Conservation (phyloP, 2,329 filamentous ascomycete genomes). For the Curvularia hawaiiensis region DNA sequence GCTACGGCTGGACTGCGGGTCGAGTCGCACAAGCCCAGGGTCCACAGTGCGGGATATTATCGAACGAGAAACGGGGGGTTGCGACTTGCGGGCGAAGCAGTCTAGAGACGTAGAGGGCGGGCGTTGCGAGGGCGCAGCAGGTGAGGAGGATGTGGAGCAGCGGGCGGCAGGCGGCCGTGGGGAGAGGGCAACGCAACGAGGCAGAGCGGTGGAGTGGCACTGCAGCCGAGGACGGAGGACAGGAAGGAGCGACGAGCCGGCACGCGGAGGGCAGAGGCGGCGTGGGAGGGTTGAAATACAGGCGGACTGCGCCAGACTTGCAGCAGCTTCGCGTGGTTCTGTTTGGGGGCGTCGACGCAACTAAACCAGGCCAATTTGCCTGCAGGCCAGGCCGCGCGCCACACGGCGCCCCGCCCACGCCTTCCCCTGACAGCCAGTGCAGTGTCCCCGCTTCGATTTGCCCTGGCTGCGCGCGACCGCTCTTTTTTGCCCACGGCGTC, state of each 20-base stretch:
- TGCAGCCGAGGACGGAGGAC: background rate
- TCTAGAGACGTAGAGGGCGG: background rate
- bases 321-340: background rate
- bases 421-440: conserved; percentile 15
- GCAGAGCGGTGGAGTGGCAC: background rate
- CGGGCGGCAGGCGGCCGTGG: background rate
- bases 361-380: conserved; percentile 9
- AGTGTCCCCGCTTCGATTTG: conserved; percentile 1
- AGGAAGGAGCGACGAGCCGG: background rate
- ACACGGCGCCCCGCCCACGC: conserved; percentile 14
- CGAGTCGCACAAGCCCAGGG: conserved; percentile 6
- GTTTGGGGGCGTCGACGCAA: background rate
- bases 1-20: conserved; percentile 1
- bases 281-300: background rate
- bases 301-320: background rate
- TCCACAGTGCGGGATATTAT: conserved; percentile 4
- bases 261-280: background rate
- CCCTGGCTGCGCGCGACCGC: background rate
- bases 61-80: conserved; percentile 3
- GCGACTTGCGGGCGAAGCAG: background rate
- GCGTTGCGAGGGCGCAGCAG: background rate
- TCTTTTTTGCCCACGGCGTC: background rate
- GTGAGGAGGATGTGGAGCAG: conserved; percentile 3
- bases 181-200: background rate
- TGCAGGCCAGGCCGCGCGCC: conserved; percentile 10